These are phyloP conservation scores for Rhododendron ovatum DNA, from an alignment of 148 eudicot species.

Conservation along the genomic window DNA sequence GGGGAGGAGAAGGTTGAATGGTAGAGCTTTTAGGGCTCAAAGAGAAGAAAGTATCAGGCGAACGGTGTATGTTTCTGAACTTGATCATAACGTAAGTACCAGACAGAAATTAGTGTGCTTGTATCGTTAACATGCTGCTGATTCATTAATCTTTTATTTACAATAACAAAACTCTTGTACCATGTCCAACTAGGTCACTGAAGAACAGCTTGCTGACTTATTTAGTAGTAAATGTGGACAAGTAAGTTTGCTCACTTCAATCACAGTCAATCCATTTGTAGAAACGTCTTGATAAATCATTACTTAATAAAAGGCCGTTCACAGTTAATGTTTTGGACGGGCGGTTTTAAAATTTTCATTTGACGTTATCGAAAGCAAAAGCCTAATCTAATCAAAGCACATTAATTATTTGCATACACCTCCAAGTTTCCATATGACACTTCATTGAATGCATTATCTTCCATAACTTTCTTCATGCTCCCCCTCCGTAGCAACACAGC, in stretches of 20 bases:
- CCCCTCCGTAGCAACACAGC: background rate
- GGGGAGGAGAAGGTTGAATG: conserved; percentile 65
- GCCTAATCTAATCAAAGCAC: background rate
- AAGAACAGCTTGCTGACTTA: conserved; percentile 84
- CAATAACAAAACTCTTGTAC: conserved; percentile 9
- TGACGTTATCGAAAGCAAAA: background rate
- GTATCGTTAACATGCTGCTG: background rate
- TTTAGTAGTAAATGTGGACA: conserved; percentile 66
- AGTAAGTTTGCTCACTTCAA: conserved; percentile 39
- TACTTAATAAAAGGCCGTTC: background rate
- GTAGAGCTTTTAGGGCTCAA: conserved; percentile 65
- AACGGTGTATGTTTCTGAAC: conserved; percentile 88
- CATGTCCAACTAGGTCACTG: conserved; percentile 57
- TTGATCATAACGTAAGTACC: conserved; percentile 67
- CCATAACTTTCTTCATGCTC: background rate
- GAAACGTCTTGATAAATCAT: background rate
- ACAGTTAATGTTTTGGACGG: background rate
- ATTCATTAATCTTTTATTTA: background rate
- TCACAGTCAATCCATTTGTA: background rate
- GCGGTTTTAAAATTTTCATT: background rate
- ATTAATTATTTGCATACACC: background rate
- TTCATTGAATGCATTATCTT: background rate
- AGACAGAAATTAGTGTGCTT: background rate
- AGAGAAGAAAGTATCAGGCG: conserved; percentile 87
- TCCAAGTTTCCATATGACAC: background rate